Conservation (phyloP, 495 filamentous ascomycete species). For the Bathelium albidoporum region DNA sequence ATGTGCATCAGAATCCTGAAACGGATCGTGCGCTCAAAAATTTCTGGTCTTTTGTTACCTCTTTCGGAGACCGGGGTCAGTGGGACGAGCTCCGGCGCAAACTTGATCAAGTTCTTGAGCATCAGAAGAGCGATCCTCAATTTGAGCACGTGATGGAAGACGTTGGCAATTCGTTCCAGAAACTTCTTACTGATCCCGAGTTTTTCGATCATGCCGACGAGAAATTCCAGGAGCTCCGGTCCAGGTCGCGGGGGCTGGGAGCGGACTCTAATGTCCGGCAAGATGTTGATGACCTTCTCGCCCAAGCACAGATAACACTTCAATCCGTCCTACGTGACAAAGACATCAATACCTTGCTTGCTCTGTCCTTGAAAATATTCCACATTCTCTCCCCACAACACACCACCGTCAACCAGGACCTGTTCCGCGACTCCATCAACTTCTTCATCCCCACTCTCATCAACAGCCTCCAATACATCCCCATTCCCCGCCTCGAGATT, state of each 20-base stretch:
- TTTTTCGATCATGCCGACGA: constrained; percentile 66
- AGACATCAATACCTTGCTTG: constrained; percentile 55
- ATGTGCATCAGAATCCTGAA: constrained; percentile 60
- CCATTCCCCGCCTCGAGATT: constrained; percentile 78
- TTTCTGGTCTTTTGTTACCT: constrained; percentile 66
- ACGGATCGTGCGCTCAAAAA: constrained; percentile 65
- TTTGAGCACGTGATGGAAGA: constrained; percentile 71
- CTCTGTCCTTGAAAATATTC: constrained; percentile 53
- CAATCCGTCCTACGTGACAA: constrained; percentile 57
- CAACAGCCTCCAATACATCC: constrained; percentile 68
- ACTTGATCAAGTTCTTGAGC: constrained; percentile 58
- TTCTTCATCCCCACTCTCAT: constrained; percentile 73
- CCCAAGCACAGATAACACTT: constrained; percentile 57
- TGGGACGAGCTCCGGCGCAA: constrained; percentile 64
- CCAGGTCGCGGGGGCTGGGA: constrained; percentile 53
- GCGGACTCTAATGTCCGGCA: constrained; percentile 54
- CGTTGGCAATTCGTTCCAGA: constrained; percentile 59
- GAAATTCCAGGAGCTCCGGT: constrained; percentile 60
- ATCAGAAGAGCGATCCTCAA: constrained; percentile 66
- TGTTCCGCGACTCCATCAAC: constrained; percentile 63
- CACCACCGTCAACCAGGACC: constrained; percentile 49
- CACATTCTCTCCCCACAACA: constrained; percentile 53
- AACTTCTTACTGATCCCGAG: constrained; percentile 74
- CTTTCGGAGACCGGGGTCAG: constrained; percentile 61
- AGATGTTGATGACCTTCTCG: constrained; percentile 63